Evolutionary conservation across 352 stramenopile genomes (phyloP).

Genomic region (Blastocystis sp.): DNA sequence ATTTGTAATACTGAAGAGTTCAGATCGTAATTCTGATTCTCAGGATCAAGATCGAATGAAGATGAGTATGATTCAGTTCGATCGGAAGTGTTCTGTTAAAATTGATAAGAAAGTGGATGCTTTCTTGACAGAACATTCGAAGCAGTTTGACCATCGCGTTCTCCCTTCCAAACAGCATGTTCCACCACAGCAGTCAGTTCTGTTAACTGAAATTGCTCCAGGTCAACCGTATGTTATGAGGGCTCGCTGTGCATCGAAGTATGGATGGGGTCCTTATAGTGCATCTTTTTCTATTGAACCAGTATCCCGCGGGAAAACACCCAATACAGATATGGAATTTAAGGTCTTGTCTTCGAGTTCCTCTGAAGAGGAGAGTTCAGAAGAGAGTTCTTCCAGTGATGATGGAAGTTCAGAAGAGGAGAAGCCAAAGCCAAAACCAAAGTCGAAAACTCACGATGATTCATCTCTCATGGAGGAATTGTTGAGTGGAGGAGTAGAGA

Average conservation of each 20-base stretch:
- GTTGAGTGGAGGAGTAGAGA: background rate
- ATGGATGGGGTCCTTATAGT: constrained; percentile 7
- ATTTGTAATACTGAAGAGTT: background rate
- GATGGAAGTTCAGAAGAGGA: background rate
- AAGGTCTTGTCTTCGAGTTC: background rate
- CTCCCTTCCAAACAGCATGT: background rate
- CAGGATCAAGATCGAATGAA: background rate
- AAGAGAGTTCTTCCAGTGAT: background rate
- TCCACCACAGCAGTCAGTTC: background rate
- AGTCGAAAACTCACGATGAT: background rate
- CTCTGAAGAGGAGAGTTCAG: background rate
- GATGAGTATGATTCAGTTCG: constrained; percentile 8
- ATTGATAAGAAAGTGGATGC: background rate
- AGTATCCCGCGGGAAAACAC: background rate
- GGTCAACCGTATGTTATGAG: background rate
- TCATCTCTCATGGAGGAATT: background rate
- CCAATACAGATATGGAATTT: background rate
- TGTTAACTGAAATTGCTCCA: background rate
- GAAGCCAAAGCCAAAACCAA: background rate
- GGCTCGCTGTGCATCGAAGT: constrained; percentile 3
- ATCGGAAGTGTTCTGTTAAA: background rate
- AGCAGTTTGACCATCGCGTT: background rate
- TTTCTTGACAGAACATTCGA: background rate
- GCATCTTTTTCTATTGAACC: background rate
- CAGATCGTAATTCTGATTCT: background rate